phyloP scores from a whole-genome alignment of 2,329 filamentous ascomycete species.

The Podosphaera aphanis region DNA sequence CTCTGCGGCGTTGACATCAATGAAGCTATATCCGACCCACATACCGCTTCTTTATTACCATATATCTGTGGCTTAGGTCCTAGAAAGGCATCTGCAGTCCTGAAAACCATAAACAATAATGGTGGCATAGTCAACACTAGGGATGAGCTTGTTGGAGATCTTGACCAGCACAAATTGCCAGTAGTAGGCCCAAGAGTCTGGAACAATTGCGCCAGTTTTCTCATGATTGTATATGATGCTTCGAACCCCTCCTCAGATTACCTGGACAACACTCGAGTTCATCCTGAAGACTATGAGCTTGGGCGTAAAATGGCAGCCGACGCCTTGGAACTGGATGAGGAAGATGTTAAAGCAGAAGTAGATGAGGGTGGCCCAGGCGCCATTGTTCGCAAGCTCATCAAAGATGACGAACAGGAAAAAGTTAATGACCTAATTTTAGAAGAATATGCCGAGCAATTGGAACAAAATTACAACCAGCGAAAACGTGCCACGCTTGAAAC shows the following conservation, averaged over 20 bases:
- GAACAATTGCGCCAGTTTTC: slow-evolving; percentile 91
- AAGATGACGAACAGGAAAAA: slow-evolving; percentile 78
- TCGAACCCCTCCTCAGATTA: slow-evolving; percentile 67
- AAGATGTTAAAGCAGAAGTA: slow-evolving; percentile 86
- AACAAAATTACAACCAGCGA: slow-evolving; percentile 75
- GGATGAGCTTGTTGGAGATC: slow-evolving; percentile 71
- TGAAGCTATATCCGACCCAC: slow-evolving; percentile 59
- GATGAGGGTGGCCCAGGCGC: slow-evolving; percentile 76
- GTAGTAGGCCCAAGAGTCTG: slow-evolving; percentile 79
- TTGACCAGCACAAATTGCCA: slow-evolving; percentile 50
- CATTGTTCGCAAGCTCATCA: slow-evolving; percentile 84
- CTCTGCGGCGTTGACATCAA: slow-evolving; percentile 89
- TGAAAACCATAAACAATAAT: slow-evolving; percentile 82
- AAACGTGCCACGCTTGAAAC: slow-evolving; percentile 93
- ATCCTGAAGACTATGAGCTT: slow-evolving; percentile 95
- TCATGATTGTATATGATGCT: slow-evolving; percentile 74
- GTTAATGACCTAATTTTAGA: slow-evolving; percentile 92
- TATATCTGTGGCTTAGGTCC: slow-evolving; percentile 82
- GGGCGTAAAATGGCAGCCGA: slow-evolving; percentile 97
- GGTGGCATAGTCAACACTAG: slow-evolving; percentile 66
- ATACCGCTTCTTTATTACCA: slow-evolving; percentile 68
- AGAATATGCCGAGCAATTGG: slow-evolving; percentile 87
- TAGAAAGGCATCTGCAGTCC: slow-evolving; percentile 61
- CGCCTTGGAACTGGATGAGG: slow-evolving; percentile 85
- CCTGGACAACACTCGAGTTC: slow-evolving; percentile 86